Conservation (phyloP, 2,329 filamentous ascomycete species). For the Aphanocladium album region DNA sequence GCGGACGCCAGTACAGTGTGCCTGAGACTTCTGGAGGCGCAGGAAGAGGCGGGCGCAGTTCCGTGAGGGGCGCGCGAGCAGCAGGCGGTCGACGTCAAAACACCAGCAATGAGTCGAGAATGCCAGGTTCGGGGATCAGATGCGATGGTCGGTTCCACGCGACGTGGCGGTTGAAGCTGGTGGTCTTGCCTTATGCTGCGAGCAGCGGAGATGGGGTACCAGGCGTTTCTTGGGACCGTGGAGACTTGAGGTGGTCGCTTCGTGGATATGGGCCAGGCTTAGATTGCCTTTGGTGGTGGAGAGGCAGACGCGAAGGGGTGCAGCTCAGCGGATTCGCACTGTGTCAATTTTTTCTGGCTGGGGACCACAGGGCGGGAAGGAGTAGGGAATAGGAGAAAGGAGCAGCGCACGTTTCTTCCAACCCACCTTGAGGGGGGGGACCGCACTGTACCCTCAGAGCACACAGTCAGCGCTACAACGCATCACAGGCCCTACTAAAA, state of each 20-base stretch:
- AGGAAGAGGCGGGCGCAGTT: constrained; percentile 4
- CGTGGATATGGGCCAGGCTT: constrained; percentile 8
- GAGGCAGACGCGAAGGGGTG: not conserved
- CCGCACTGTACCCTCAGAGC: not conserved
- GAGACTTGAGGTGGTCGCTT: constrained; percentile 11
- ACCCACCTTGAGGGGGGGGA: not conserved
- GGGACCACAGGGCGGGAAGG: not conserved
- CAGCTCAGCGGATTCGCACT: not conserved
- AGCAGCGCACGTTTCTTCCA: not conserved
- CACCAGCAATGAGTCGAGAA: not conserved
- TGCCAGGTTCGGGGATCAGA: not conserved
- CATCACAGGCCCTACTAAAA: not conserved
- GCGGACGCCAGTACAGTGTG: constrained; percentile 3
- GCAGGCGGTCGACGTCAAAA: not conserved
- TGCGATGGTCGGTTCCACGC: constrained; percentile 9
- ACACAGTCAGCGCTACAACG: not conserved
- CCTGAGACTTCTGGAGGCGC: constrained; percentile 1
- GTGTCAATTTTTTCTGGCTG: not conserved
- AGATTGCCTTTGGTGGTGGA: constrained; percentile 9
- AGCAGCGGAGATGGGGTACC: constrained; percentile 12
- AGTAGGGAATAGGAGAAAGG: not conserved
- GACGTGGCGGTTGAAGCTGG: constrained; percentile 7
- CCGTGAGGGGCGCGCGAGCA: not conserved
- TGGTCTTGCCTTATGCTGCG: constrained; percentile 5
- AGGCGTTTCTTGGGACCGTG: constrained; percentile 9